Evolutionary conservation across 441 rosid species (phyloP).

Genomic region (Syzygium malaccense): DNA sequence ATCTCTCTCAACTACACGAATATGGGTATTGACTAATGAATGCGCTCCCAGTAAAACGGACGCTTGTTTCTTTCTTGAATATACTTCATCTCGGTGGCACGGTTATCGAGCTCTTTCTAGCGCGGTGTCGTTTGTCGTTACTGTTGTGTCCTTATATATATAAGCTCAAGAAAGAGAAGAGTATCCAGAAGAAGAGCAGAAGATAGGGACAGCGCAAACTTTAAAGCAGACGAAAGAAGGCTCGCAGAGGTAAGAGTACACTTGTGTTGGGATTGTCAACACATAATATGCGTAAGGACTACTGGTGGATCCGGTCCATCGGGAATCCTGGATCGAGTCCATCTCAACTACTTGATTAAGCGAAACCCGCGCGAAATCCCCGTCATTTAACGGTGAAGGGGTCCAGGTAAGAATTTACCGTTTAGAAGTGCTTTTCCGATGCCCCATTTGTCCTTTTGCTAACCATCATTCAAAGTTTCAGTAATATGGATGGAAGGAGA

Average conservation of each 20-base stretch:
- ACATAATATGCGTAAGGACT: not conserved
- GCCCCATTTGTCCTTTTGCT: not conserved
- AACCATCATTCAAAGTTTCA: not conserved
- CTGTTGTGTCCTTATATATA: not conserved
- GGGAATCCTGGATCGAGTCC: not conserved
- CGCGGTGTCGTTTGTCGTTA: not conserved
- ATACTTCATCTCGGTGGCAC: not conserved
- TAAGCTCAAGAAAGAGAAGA: not conserved
- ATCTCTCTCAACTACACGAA: not conserved
- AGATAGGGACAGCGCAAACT: not conserved
- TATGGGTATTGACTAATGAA: not conserved
- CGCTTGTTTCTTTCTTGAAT: not conserved
- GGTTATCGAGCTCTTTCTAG: not conserved
- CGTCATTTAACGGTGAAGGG: not conserved
- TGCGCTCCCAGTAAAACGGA: not conserved
- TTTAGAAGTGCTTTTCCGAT: not conserved
- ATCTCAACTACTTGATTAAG: not conserved
- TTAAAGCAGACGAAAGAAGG: not conserved
- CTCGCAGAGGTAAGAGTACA: not conserved
- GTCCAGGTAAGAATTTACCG: not conserved
- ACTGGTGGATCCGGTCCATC: not conserved
- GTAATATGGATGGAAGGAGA: not conserved
- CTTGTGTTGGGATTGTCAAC: not conserved
- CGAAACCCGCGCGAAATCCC: not conserved
- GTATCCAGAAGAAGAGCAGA: not conserved